Evolutionary conservation across 805 yeast genomes (phyloP).

Genomic region (Candida glaebosa): DNA sequence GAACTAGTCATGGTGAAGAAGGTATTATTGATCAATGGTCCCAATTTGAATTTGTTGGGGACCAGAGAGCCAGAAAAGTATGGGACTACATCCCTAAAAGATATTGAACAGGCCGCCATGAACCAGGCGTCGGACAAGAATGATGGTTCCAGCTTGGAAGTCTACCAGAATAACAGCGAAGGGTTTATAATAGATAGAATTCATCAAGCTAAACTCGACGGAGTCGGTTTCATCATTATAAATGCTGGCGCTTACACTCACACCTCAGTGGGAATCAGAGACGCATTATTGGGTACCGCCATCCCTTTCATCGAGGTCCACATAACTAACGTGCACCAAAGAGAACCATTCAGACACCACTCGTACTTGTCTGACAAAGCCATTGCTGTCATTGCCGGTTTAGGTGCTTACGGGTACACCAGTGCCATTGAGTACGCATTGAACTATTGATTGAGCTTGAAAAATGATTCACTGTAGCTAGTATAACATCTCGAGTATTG

Average conservation of each 20-base stretch:
- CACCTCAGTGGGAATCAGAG: conserved; percentile 49
- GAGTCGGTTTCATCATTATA: conserved; percentile 43
- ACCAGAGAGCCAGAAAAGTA: conserved; percentile 49
- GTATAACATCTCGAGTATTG: too few species aligned
- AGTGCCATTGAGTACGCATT: conserved; percentile 39
- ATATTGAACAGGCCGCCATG: conserved; percentile 40
- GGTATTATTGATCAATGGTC: conserved; percentile 48
- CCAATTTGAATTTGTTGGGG: conserved; percentile 49
- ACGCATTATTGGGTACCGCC: conserved; percentile 45
- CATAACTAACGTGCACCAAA: conserved; percentile 48
- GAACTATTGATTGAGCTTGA: conserved; percentile 24
- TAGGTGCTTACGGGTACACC: conserved; percentile 42
- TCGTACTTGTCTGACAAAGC: conserved; percentile 48
- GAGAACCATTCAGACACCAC: conserved; percentile 50
- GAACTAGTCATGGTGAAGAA: conserved; percentile 30
- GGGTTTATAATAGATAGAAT: conserved; percentile 46
- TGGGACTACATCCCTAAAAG: conserved; percentile 43
- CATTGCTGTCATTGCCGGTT: conserved; percentile 41
- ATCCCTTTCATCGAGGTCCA: conserved; percentile 50
- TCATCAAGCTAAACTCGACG: conserved; percentile 43
- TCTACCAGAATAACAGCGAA: conserved; percentile 44
- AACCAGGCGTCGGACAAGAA: conserved; percentile 26
- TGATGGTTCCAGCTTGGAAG: conserved; percentile 27
- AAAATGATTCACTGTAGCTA: too few species aligned
- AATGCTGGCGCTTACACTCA: conserved; percentile 55